These are phyloP conservation scores for Cystofilobasidium bisporidii DNA, from an alignment of 768 basidiomycete species.

Conservation along the genomic window DNA sequence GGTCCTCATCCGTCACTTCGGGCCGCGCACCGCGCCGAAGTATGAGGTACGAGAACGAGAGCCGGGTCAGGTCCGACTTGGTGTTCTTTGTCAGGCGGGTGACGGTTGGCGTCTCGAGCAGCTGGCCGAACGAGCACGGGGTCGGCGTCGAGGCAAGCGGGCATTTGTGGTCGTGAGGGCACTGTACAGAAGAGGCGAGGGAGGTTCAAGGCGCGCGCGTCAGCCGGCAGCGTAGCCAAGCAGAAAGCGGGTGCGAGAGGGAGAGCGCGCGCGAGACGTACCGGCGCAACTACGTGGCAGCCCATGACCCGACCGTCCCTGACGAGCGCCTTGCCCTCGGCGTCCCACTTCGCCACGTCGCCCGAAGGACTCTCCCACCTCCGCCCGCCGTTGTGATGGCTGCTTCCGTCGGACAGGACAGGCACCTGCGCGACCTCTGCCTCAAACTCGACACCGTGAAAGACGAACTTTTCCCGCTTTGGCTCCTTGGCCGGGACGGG, in stretches of 20 bases:
- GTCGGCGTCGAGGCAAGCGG: slow-evolving; percentile 22
- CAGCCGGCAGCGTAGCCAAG: neutral
- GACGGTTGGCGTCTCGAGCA: slow-evolving; percentile 70
- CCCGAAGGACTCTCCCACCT: too few species aligned
- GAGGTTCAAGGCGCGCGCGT: neutral
- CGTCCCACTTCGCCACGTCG: neutral
- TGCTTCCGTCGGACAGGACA: too few species aligned
- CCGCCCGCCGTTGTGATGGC: too few species aligned
- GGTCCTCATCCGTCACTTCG: slow-evolving; percentile 2
- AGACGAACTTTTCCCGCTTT: slow-evolving; percentile 9
- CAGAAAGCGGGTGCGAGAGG: neutral
- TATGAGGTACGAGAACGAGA: slow-evolving; percentile 81
- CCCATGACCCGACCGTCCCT: slow-evolving; percentile 12
- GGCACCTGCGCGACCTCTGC: neutral
- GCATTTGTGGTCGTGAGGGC: slow-evolving; percentile 25
- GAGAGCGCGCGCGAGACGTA: neutral
- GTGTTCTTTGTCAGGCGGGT: slow-evolving; percentile 81
- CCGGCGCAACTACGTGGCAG: slow-evolving; percentile 20
- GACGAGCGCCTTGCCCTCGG: neutral
- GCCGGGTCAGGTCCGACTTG: slow-evolving; percentile 71
- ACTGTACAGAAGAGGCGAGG: slow-evolving; percentile 6
- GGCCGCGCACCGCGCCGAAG: slow-evolving; percentile 72
- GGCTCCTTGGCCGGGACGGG: neutral
- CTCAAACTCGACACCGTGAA: slow-evolving; percentile 20
- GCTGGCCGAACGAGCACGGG: slow-evolving; percentile 20